Conservation (phyloP, 2,329 filamentous ascomycete genomes). For the Colletotrichum viniferum region DNA sequence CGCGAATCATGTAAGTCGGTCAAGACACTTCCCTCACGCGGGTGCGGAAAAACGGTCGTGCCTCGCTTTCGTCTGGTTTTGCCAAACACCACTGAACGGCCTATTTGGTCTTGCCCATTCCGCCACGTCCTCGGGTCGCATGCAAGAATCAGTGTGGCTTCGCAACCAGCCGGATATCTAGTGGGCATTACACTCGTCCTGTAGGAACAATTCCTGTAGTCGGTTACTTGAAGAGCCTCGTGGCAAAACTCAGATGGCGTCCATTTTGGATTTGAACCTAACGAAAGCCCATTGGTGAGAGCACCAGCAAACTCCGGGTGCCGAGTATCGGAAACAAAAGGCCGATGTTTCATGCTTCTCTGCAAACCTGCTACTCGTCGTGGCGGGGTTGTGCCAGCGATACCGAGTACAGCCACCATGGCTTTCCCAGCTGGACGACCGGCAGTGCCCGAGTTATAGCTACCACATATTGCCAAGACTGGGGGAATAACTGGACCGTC, state of each 20-base stretch:
- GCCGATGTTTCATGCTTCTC: constrained; percentile 12
- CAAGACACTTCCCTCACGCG: background rate
- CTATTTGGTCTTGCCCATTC: background rate
- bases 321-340: constrained; percentile 17
- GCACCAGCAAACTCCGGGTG: background rate
- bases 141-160: background rate
- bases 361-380: background rate
- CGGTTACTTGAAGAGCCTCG: background rate
- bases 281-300: background rate
- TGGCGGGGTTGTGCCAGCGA: background rate
- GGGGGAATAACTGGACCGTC: background rate
- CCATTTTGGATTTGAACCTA: background rate
- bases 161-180: background rate
- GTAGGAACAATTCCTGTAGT: background rate
- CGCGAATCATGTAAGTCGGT: background rate
- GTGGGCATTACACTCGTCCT: background rate
- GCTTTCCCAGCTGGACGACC: background rate
- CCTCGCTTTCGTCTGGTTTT: background rate
- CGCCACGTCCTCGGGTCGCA: background rate
- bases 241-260: constrained; percentile 14
- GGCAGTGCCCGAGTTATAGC: background rate
- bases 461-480: background rate
- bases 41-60: background rate
- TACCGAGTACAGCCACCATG: background rate
- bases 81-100: background rate